phyloP scores from a whole-genome alignment of 345 rosid genomes.

The Garcia nutans region DNA sequence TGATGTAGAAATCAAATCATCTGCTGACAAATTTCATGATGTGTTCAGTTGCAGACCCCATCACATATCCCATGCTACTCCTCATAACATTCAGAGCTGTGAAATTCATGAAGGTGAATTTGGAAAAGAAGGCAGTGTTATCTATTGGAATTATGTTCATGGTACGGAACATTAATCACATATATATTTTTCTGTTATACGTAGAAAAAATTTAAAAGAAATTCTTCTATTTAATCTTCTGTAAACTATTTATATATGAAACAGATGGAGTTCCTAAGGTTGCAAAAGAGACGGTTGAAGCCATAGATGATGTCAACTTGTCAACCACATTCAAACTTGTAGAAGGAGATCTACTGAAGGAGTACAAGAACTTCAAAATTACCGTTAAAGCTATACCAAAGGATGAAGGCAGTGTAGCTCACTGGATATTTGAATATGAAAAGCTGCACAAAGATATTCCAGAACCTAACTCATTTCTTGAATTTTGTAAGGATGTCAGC shows the following conservation, averaged over 20 bases:
- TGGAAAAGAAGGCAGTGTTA: neutral
- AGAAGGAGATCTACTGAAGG: slow-evolving; percentile 42
- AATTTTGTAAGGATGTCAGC: neutral
- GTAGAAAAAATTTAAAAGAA: too few relatives aligned
- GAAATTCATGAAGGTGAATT: slow-evolving; percentile 13
- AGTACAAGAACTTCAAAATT: slow-evolving; percentile 24
- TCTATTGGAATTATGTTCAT: neutral
- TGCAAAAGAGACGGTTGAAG: slow-evolving; percentile 38
- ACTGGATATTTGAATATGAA: slow-evolving; percentile 3
- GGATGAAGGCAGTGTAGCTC: neutral
- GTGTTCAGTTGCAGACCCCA: slow-evolving; percentile 7
- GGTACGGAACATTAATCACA: neutral
- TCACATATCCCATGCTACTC: neutral
- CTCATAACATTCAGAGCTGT: neutral
- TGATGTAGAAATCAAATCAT: slow-evolving; percentile 26
- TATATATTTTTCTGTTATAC: too few relatives aligned
- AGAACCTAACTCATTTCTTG: slow-evolving; percentile 20
- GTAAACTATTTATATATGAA: too few relatives aligned
- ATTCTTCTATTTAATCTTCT: too few relatives aligned
- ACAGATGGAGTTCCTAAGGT: slow-evolving; percentile 9
- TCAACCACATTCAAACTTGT: slow-evolving; percentile 34
- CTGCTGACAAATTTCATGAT: slow-evolving; percentile 22
- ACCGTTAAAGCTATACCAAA: slow-evolving; percentile 27
- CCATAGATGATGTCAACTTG: slow-evolving; percentile 32
- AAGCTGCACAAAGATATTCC: neutral